phyloP scores from a whole-genome alignment of 768 basidiomycete species.

The Boletus sp. region DNA sequence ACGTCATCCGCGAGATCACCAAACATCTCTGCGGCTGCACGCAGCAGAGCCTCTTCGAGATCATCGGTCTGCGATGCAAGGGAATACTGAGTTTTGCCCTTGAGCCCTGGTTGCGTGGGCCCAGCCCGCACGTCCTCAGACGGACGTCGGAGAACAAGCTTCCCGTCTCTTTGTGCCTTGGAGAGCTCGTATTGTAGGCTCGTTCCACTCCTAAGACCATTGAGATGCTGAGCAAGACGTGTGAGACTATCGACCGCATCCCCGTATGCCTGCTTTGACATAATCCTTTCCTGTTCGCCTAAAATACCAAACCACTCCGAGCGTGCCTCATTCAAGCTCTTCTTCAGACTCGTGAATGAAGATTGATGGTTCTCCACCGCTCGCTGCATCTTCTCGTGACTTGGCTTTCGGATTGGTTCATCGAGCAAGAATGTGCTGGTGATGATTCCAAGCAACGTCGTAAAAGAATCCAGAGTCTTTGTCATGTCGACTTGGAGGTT shows the following conservation, averaged over 20 bases:
- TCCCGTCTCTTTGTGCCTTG: slow-evolving; percentile 52
- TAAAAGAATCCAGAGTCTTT: slow-evolving; percentile 83
- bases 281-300: slow-evolving; percentile 23
- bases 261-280: slow-evolving; percentile 63
- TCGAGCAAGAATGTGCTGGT: slow-evolving; percentile 86
- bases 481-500: slow-evolving; percentile 84
- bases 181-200: slow-evolving; percentile 81
- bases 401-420: slow-evolving; percentile 54
- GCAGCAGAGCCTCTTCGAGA: slow-evolving; percentile 37
- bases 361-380: slow-evolving; percentile 86
- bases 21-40: slow-evolving; percentile 70
- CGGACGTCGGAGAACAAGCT: slow-evolving; percentile 33
- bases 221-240: slow-evolving; percentile 90
- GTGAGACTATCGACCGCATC: slow-evolving; percentile 87
- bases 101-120: slow-evolving; percentile 11
- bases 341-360: slow-evolving; percentile 87
- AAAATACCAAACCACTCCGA: slow-evolving; percentile 65
- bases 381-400: slow-evolving; percentile 63
- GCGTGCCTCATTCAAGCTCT: slow-evolving; percentile 81
- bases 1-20: slow-evolving; percentile 78
- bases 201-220: slow-evolving; percentile 82
- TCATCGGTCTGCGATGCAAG: slow-evolving; percentile 39
- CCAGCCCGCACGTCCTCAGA: slow-evolving; percentile 16
- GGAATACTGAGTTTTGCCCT: slow-evolving; percentile 28
- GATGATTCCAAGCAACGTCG: slow-evolving; percentile 78